Evolutionary conservation across 768 basidiomycete genomes (phyloP), one percentile per base, ranked within the genome.

Genomic region (Lactifluus echinatus): DNA sequence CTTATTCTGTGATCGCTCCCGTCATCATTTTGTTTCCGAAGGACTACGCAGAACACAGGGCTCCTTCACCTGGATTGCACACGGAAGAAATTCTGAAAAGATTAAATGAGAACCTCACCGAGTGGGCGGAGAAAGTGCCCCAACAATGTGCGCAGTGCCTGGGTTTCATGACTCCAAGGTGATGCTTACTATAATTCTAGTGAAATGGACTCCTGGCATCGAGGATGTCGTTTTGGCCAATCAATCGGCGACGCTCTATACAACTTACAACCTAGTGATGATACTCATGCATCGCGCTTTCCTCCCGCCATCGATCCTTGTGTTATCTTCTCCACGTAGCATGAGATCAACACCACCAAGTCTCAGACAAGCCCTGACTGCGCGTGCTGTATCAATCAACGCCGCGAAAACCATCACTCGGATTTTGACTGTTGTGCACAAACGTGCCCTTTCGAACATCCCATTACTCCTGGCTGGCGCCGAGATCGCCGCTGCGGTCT

Each of bases 211-310:
- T 53, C 73, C 77, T 0, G 67, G 71, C 11, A 70, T 72, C 26
- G 67, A 70, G 34, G 70, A 77, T 62, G 63, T 68, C 5, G 55
- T 61, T 0, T 70, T 73, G 36, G 76, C 79, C 42, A 68, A 69
- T 26, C 75, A 78, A 59, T 74, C 75, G 0, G 74, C 75, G 1
- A 67, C 70, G 8, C 66, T 81, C 1, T 74, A 75, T 55, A 65
- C 72, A 2, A 66, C 71, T 2, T 82, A 77, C 66, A 78, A 88
- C 63, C 75, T 84, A 55, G 71, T 81, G 14, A 82, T 86, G 67
- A 89, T 91, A 59, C 73, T 87, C 34, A 75, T 89, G 37, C 88
- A 91, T 68, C 82, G 88, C 2, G 84, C 87, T 0, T 90, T 89
- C 70, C 83, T 92, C 55, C 84, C 84, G 6, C 44, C 56, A 10